Conservation (phyloP, 2,329 filamentous ascomycete genomes). For the Chaetomium globosum region DNA sequence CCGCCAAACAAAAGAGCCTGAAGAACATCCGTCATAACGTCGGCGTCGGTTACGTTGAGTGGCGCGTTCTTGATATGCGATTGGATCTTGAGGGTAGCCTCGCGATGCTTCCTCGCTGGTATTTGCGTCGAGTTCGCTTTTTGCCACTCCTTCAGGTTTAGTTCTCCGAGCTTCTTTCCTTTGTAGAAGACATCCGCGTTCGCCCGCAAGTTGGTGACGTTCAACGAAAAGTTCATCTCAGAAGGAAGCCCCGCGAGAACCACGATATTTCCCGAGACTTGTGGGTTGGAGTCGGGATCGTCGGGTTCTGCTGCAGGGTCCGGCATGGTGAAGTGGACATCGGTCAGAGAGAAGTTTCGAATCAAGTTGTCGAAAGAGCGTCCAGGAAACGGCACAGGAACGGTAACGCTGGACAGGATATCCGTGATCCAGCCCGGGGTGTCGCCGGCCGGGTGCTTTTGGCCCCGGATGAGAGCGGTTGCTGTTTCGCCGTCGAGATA, state of each 20-base stretch:
- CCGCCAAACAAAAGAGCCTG: constrained; percentile 77
- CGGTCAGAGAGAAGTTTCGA: constrained; percentile 80
- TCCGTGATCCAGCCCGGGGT: constrained; percentile 83
- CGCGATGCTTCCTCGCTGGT: constrained; percentile 57
- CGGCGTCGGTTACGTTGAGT: constrained; percentile 76
- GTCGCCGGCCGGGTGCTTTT: constrained; percentile 63
- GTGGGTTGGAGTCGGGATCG: constrained; percentile 72
- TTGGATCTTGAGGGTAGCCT: constrained; percentile 69
- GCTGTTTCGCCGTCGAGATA: constrained; percentile 81
- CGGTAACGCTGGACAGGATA: constrained; percentile 76
- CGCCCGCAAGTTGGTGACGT: constrained; percentile 75
- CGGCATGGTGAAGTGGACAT: constrained; percentile 85
- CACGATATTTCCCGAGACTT: constrained; percentile 79
- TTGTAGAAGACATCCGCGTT: constrained; percentile 80
- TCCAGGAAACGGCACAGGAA: constrained; percentile 83
- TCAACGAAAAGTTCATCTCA: constrained; percentile 83
- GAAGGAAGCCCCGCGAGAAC: constrained; percentile 78
- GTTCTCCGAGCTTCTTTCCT: constrained; percentile 73
- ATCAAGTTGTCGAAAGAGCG: constrained; percentile 80
- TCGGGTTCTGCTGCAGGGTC: constrained; percentile 76
- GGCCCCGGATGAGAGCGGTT: constrained; percentile 81
- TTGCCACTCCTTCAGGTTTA: constrained; percentile 83
- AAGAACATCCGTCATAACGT: constrained; percentile 79
- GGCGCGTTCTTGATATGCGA: constrained; percentile 78
- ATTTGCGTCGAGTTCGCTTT: constrained; percentile 76